These are phyloP conservation scores for Schizonepeta tenuifolia DNA, from an alignment of 257 asterid genomes.

Conservation along the genomic window DNA sequence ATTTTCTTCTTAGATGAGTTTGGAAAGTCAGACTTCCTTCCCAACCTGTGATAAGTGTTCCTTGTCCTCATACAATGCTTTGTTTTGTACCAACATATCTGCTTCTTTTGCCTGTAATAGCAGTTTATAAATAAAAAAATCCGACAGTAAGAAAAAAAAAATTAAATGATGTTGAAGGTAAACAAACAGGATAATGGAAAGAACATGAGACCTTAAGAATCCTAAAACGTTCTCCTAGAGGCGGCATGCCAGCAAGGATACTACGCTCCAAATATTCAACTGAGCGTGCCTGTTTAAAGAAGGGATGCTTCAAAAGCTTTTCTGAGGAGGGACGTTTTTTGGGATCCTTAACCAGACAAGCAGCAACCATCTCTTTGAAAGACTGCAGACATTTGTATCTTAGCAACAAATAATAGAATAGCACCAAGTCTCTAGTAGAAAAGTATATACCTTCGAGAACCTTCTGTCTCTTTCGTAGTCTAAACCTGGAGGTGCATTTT, in stretches of 20 bases:
- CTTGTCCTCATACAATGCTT: constrained; percentile 73
- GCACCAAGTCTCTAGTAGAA: constrained; percentile 28
- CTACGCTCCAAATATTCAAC: constrained; percentile 65
- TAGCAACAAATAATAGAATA: constrained; percentile 36
- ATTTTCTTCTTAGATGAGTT: background rate
- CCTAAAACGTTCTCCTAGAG: constrained; percentile 94
- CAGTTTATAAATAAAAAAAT: constrained; percentile 23
- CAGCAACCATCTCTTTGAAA: constrained; percentile 86
- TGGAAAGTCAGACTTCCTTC: constrained; percentile 22
- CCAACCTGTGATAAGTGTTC: constrained; percentile 84
- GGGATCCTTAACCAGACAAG: constrained; percentile 96
- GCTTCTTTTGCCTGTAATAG: constrained; percentile 80
- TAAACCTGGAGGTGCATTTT: constrained; percentile 96
- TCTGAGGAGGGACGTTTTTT: constrained; percentile 89
- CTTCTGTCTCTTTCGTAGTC: constrained; percentile 92
- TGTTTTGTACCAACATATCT: constrained; percentile 69
- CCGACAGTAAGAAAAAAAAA: constrained; percentile 18
- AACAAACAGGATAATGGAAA: constrained; percentile 38
- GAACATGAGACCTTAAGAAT: constrained; percentile 74
- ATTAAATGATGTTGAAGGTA: background rate
- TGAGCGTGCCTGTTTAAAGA: constrained; percentile 79
- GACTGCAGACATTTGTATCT: constrained; percentile 57
- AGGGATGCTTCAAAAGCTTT: constrained; percentile 84
- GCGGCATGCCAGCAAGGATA: constrained; percentile 69
- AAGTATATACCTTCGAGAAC: constrained; percentile 78